phyloP scores from a whole-genome alignment of 176 grass and related monocot species.

The Juncus inflexus region DNA sequence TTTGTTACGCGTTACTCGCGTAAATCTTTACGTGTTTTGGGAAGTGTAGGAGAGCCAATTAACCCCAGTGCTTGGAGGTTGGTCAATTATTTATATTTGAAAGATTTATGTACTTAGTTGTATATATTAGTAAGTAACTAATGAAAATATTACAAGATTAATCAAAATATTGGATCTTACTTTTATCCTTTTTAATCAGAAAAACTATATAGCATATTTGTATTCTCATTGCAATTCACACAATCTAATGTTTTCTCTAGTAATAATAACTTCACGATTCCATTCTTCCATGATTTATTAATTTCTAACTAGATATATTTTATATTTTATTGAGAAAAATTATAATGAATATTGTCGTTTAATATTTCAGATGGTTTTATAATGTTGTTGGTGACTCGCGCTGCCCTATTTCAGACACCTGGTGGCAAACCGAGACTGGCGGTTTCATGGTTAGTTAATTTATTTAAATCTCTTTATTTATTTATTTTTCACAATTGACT shows the following conservation, averaged over 20 bases:
- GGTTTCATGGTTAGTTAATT: conserved; percentile 86
- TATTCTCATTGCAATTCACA: too few species aligned
- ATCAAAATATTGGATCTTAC: not conserved
- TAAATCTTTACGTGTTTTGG: conserved; percentile 93
- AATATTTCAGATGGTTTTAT: conserved; percentile 75
- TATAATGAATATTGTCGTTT: conserved; percentile 17
- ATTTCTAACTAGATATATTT: conserved; percentile 11
- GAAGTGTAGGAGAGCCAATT: conserved; percentile 98
- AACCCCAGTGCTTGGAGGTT: conserved; percentile 98
- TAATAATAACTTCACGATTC: too few species aligned
- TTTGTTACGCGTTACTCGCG: conserved; percentile 77
- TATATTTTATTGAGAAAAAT: conserved; percentile 9
- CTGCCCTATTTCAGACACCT: conserved; percentile 97
- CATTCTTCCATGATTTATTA: conserved; percentile 5
- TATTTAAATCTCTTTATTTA: not conserved
- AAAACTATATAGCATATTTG: too few species aligned
- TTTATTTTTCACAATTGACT: conserved; percentile 1
- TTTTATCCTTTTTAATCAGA: not conserved
- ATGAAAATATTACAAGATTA: not conserved
- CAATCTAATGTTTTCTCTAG: too few species aligned
- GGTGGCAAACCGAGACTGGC: conserved; percentile 99
- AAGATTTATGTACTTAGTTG: not conserved
- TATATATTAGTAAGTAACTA: conserved; percentile 1
- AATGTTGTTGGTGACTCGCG: conserved; percentile 72
- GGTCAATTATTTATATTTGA: conserved; percentile 3